Evolutionary conservation across 192 early-diverging fungal species (phyloP).

Genomic region (Coemansia sp.): DNA sequence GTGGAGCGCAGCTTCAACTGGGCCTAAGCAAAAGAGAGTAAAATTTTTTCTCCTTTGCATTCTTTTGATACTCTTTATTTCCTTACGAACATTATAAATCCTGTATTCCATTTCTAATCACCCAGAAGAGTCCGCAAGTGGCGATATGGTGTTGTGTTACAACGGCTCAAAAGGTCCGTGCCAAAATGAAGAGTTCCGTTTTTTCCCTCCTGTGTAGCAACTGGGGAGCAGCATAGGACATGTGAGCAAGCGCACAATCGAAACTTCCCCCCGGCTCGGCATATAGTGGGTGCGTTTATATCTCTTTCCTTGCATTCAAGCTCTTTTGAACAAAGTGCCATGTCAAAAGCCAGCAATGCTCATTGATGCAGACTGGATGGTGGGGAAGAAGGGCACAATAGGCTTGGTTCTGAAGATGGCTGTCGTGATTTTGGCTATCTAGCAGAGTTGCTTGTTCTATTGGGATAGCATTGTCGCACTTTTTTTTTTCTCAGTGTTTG

Average conservation of each 20-base stretch:
- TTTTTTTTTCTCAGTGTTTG: neutral
- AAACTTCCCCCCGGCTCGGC: neutral
- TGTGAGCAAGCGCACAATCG: neutral
- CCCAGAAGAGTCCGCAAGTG: neutral
- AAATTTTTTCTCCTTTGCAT: neutral
- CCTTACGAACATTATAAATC: neutral
- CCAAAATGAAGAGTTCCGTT: no score
- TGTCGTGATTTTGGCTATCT: neutral
- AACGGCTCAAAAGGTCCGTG: neutral
- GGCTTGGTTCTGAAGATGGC: neutral
- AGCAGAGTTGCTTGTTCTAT: neutral
- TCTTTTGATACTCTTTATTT: neutral
- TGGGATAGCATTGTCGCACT: neutral
- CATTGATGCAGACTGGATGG: neutral
- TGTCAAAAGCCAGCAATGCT: neutral
- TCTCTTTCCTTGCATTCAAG: neutral
- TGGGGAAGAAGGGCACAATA: neutral
- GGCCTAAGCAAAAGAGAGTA: conserved; percentile 31
- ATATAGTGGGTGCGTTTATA: neutral
- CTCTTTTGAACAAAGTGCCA: neutral
- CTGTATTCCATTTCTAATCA: neutral
- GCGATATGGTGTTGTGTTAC: neutral
- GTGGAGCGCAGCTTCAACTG: conserved; percentile 68
- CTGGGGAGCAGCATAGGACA: neutral
- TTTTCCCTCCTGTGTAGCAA: neutral